Conservation (phyloP, 352 stramenopile genomes). For the Pythium volutum region DNA sequence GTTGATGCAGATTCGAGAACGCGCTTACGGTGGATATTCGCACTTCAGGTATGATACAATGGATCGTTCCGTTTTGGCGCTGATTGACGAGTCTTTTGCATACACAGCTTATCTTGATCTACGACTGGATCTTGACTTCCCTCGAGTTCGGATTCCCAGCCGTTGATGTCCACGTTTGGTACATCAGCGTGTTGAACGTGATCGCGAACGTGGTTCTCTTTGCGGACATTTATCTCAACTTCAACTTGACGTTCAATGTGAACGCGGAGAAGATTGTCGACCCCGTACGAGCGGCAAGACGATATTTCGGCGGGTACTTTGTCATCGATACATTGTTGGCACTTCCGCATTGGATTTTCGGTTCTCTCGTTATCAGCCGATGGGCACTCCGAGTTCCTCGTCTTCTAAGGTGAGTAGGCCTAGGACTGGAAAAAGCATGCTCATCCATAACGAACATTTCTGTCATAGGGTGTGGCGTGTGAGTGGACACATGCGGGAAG, state of each 20-base stretch:
- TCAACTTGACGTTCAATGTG: constrained; percentile 49
- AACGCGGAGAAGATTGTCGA: constrained; percentile 58
- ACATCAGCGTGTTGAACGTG: constrained; percentile 28
- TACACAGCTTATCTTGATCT: constrained; percentile 22
- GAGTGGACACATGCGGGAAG: neutral
- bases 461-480: neutral
- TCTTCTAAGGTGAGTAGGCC: neutral
- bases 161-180: constrained; percentile 32
- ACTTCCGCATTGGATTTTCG: constrained; percentile 42
- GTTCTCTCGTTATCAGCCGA: neutral
- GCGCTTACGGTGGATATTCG: neutral
- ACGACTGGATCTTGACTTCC: constrained; percentile 52
- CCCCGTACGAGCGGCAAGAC: constrained; percentile 30
- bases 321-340: constrained; percentile 40
- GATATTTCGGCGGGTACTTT: constrained; percentile 41
- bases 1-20: constrained; percentile 1
- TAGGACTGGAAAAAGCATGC: no score
- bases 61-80: neutral
- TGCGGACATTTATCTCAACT: constrained; percentile 53
- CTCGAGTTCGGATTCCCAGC: constrained; percentile 53
- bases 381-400: constrained; percentile 1
- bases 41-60: constrained; percentile 15
- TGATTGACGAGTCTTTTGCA: no score
- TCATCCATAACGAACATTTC: neutral
- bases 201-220: constrained; percentile 33